phyloP scores from a whole-genome alignment of 202 grass and related monocot genomes.

The Bolboschoenoplectus hybrid region DNA sequence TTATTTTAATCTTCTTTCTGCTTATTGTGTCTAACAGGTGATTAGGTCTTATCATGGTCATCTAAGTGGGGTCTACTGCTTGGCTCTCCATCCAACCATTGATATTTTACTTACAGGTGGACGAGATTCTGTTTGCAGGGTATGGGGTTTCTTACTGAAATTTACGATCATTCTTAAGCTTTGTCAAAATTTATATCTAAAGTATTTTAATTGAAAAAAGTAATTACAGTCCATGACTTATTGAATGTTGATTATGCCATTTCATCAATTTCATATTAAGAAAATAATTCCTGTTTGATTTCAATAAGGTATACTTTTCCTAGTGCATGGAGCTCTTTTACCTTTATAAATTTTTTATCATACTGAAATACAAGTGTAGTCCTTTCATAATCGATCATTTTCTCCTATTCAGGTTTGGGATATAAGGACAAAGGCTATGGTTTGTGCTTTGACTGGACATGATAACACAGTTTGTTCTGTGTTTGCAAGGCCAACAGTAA shows the following conservation, averaged over 20 bases:
- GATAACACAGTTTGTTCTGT: slow-evolving; percentile 99
- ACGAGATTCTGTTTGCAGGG: slow-evolving; percentile 98
- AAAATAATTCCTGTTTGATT: background rate
- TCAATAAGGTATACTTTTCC: background rate
- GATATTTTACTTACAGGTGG: slow-evolving; percentile 91
- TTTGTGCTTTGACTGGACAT: slow-evolving; percentile 95
- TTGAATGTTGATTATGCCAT: background rate
- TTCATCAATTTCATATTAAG: slow-evolving; percentile 6
- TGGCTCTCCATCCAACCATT: slow-evolving; percentile 94
- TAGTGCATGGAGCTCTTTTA: background rate
- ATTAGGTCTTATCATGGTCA: slow-evolving; percentile 99
- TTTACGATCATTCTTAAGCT: slow-evolving; percentile 34
- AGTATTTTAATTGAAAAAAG: background rate
- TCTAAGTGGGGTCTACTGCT: slow-evolving; percentile 96
- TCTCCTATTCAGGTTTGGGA: slow-evolving; percentile 79
- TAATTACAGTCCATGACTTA: background rate
- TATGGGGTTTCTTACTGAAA: slow-evolving; percentile 43
- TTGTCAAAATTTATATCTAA: background rate
- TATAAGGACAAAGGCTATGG: slow-evolving; percentile 90
- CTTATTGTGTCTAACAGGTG: slow-evolving; percentile 58
- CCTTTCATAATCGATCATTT: slow-evolving; percentile 21
- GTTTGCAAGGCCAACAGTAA: slow-evolving; percentile 89
- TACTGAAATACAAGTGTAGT: slow-evolving; percentile 10
- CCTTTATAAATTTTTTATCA: background rate
- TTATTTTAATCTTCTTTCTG: background rate